A percentile compares a stretch with the other conserved stretches of the same genome.
phyloP scores from a whole-genome alignment of 208 protist species.

The Leishmania aethiopica region DNA sequence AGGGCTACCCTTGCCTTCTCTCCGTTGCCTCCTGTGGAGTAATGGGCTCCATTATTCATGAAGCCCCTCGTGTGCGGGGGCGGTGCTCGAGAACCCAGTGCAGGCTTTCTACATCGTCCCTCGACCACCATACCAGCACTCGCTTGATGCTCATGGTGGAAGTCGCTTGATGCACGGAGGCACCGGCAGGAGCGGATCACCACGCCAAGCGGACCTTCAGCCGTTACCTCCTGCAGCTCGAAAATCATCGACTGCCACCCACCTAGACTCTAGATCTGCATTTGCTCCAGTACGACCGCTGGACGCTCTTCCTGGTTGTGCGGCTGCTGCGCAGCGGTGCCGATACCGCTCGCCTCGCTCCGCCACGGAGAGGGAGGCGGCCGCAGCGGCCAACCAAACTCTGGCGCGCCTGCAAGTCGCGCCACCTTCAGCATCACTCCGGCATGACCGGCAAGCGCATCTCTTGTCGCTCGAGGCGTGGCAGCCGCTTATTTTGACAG shows the following conservation, averaged over 20 bases:
- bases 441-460: not conserved
- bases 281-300: not conserved
- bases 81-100: not conserved
- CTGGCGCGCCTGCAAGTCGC: slow-evolving; percentile 13
- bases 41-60: slow-evolving; percentile 18
- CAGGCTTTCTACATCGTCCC: slow-evolving; percentile 21
- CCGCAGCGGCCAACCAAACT: slow-evolving; percentile 7
- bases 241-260: not conserved
- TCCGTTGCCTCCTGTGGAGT: not conserved
- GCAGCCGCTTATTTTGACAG: slow-evolving; percentile 17
- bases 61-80: slow-evolving; percentile 16
- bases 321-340: not conserved
- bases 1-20: not conserved
- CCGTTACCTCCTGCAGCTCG: not conserved
- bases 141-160: not conserved
- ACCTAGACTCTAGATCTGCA: not conserved
- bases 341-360: too few species aligned
- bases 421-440: not conserved
- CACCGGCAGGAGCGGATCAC: not conserved
- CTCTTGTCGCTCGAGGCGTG: slow-evolving; percentile 7
- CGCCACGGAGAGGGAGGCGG: not conserved
- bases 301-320: not conserved
- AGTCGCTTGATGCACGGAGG: not conserved
- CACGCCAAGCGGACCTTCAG: not conserved
- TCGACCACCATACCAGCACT: not conserved